A percentile compares a stretch with the other conserved stretches of the same genome.
Conservation (phyloP, 306 rosid species). For the Benincasa hispida region DNA sequence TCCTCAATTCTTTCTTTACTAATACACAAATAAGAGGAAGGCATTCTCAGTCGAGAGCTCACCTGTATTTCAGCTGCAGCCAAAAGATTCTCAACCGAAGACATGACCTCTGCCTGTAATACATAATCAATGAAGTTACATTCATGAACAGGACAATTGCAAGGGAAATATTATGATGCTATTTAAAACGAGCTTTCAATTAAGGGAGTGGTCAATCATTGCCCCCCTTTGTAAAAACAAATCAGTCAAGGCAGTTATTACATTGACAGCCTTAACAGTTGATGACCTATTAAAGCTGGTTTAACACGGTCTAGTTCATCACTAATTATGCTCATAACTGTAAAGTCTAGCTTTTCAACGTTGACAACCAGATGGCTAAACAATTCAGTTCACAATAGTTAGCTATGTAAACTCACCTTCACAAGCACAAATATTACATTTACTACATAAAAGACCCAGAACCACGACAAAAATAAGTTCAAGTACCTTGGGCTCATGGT, state of each 20-base stretch:
- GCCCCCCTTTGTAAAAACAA: neutral
- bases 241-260: neutral
- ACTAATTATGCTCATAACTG: neutral
- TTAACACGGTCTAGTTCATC: neutral
- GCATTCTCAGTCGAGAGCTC: constrained; percentile 1
- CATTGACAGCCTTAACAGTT: neutral
- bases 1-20: neutral
- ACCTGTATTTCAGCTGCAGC: constrained; percentile 83
- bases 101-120: constrained; percentile 74
- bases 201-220: neutral
- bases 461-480: neutral
- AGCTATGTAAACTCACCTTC: neutral
- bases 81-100: constrained; percentile 74
- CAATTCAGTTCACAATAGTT: neutral
- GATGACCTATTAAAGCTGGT: neutral
- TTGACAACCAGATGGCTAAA: neutral
- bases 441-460: constrained; percentile 1
- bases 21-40: constrained; percentile 8
- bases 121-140: constrained; percentile 10
- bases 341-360: neutral
- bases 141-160: constrained; percentile 8
- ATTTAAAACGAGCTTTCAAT: neutral
- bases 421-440: neutral
- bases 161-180: neutral
- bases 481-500: constrained; percentile 85